Evolutionary conservation across 176 grass and related monocot species (phyloP).

Genomic region (Cocos nucifera): DNA sequence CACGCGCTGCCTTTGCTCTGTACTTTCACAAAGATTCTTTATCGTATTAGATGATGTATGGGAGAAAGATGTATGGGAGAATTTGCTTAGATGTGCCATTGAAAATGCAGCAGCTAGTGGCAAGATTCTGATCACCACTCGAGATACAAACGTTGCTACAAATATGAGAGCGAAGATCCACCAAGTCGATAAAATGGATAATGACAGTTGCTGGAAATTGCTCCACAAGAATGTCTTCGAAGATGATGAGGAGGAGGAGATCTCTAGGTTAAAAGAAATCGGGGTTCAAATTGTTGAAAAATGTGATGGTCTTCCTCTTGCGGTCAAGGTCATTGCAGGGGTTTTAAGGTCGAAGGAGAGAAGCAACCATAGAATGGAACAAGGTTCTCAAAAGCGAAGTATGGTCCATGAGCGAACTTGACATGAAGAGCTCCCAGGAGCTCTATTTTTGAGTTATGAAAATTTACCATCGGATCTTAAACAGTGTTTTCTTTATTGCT

Average conservation of each 20-base stretch:
- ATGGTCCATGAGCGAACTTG: too few species aligned
- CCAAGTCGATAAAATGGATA: slow-evolving; percentile 35
- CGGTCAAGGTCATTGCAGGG: too few species aligned
- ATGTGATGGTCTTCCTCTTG: too few species aligned
- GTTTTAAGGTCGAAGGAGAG: slow-evolving; percentile 28
- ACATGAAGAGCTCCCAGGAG: background rate
- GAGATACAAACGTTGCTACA: slow-evolving; percentile 26
- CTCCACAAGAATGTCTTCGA: slow-evolving; percentile 27
- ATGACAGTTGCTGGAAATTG: slow-evolving; percentile 38
- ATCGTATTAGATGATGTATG: slow-evolving; percentile 64
- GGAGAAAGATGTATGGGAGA: too few species aligned
- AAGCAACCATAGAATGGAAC: slow-evolving; percentile 42
- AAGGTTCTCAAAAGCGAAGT: slow-evolving; percentile 38
- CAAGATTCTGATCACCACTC: slow-evolving; percentile 45
- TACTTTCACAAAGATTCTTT: slow-evolving; percentile 8
- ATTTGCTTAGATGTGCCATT: slow-evolving; percentile 60
- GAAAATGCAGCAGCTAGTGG: slow-evolving; percentile 46
- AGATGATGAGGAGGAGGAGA: background rate
- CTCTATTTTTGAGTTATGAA: slow-evolving; percentile 55
- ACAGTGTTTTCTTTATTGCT: slow-evolving; percentile 75
- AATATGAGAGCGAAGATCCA: slow-evolving; percentile 51
- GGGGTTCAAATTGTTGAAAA: too few species aligned
- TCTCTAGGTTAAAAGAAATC: too few species aligned
- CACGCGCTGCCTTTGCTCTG: slow-evolving; percentile 21
- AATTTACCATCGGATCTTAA: slow-evolving; percentile 62